phyloP scores from a whole-genome alignment of 1,139 yeast genomes.

The Pneumocystis oryctolagi region DNA sequence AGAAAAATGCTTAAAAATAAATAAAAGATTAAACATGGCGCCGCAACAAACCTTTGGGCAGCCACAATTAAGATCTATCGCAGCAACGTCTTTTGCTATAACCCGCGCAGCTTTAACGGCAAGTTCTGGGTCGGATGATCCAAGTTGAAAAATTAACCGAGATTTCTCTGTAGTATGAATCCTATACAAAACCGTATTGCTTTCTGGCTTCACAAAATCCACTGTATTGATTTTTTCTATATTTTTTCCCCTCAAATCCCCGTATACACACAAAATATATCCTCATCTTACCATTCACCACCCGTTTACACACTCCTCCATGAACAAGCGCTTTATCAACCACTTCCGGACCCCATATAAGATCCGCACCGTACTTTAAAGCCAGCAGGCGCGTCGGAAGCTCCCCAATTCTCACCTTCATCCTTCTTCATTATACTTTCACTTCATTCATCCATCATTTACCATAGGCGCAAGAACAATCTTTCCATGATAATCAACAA shows the following conservation, averaged over 20 bases:
- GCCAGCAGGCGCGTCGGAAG: conserved; percentile 74
- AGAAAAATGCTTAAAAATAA: conserved; percentile 27
- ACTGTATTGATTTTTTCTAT: conserved; percentile 22
- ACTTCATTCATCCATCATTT: conserved; percentile 7
- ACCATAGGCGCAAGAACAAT: conserved; percentile 84
- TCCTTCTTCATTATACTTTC: too few relatives aligned
- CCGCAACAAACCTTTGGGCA: conserved; percentile 50
- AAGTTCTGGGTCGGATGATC: conserved; percentile 65
- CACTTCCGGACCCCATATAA: conserved; percentile 93
- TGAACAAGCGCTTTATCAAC: conserved; percentile 65
- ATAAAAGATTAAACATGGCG: neutral
- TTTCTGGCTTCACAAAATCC: conserved; percentile 28
- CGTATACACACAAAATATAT: conserved; percentile 4
- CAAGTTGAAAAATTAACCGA: conserved; percentile 66
- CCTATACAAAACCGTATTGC: conserved; percentile 45
- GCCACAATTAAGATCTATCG: conserved; percentile 87
- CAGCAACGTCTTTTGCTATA: conserved; percentile 75
- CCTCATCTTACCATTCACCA: conserved; percentile 29
- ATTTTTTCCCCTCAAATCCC: neutral
- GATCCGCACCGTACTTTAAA: conserved; percentile 71
- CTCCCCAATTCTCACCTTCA: conserved; percentile 83
- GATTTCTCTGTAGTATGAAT: conserved; percentile 40
- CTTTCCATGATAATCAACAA: conserved; percentile 43
- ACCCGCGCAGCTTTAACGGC: conserved; percentile 78
- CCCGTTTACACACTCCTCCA: conserved; percentile 38